Percentiles rank a stretch among this genome's conserved stretches.
phyloP scores from a whole-genome alignment of 2,329 filamentous ascomycete genomes.

The Chalara sp. region DNA sequence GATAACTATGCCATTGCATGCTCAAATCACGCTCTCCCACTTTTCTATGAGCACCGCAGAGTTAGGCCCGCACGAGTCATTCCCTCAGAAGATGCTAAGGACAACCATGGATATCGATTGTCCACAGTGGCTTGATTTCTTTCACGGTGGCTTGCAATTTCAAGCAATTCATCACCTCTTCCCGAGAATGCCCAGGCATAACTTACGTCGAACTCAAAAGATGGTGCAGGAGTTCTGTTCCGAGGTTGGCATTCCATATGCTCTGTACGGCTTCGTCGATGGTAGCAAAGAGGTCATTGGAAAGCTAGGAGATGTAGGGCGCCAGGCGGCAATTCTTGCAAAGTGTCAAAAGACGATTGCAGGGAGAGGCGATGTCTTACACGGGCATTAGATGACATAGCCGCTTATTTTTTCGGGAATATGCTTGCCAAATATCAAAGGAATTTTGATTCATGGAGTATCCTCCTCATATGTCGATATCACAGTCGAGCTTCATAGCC shows the following conservation, averaged over 20 bases:
- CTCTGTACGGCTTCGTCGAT: slow-evolving; percentile 76
- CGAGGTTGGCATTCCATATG: slow-evolving; percentile 78
- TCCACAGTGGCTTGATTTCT: slow-evolving; percentile 79
- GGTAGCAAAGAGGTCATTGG: slow-evolving; percentile 78
- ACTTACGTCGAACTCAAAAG: slow-evolving; percentile 67
- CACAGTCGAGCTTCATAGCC: no score
- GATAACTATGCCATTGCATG: slow-evolving; percentile 73
- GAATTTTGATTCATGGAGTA: no score
- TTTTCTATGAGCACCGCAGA: slow-evolving; percentile 92
- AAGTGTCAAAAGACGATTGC: slow-evolving; percentile 57
- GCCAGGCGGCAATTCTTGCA: slow-evolving; percentile 69
- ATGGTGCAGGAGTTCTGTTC: slow-evolving; percentile 75
- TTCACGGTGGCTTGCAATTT: slow-evolving; percentile 85
- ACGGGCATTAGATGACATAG: slow-evolving; percentile 16
- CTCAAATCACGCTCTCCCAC: slow-evolving; percentile 87
- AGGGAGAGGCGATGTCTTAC: slow-evolving; percentile 25
- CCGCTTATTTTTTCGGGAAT: no score
- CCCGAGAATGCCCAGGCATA: slow-evolving; percentile 78
- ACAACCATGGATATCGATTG: slow-evolving; percentile 94
- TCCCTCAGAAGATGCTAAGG: slow-evolving; percentile 83
- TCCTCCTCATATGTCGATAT: no score
- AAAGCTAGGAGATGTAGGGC: slow-evolving; percentile 68
- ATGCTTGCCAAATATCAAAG: no score
- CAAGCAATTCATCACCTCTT: slow-evolving; percentile 85
- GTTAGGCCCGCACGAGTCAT: slow-evolving; percentile 76